Conservation (phyloP, 2,329 filamentous ascomycete genomes). For the Juglanconis juglandina region DNA sequence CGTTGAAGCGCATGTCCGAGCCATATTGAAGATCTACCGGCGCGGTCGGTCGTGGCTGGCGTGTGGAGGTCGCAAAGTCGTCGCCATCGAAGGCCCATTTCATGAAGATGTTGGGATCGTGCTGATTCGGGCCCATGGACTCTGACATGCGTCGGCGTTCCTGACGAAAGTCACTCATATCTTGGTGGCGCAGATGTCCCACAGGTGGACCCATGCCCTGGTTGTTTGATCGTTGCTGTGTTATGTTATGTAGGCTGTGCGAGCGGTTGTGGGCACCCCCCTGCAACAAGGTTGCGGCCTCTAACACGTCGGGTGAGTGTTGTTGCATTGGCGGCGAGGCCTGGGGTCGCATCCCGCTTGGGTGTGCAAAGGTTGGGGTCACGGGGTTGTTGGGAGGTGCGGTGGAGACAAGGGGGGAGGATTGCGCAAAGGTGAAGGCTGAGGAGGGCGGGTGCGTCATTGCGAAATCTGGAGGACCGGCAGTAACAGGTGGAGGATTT, state of each 20-base stretch:
- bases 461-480: no score
- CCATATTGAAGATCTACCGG: slow-evolving; percentile 59
- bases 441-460: no score
- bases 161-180: slow-evolving; percentile 39
- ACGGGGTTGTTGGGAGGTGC: slow-evolving; percentile 18
- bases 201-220: slow-evolving; percentile 29
- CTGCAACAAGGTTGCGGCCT: slow-evolving; percentile 51
- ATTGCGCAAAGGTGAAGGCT: background rate
- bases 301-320: slow-evolving; percentile 54
- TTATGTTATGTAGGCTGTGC: slow-evolving; percentile 21
- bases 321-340: slow-evolving; percentile 26
- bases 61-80: slow-evolving; percentile 31
- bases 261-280: slow-evolving; percentile 35
- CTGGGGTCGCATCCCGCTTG: slow-evolving; percentile 26
- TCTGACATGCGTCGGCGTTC: slow-evolving; percentile 32
- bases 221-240: slow-evolving; percentile 2
- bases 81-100: slow-evolving; percentile 15
- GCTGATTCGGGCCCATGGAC: slow-evolving; percentile 26
- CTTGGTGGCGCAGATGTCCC: slow-evolving; percentile 41
- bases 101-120: slow-evolving; percentile 22
- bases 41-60: slow-evolving; percentile 29
- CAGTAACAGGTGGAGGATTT: no score
- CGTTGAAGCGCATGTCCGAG: slow-evolving; percentile 61
- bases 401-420: background rate
- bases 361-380: slow-evolving; percentile 22